Conservation (phyloP, 495 filamentous ascomycete genomes). For the Lineolata rhizophorae region DNA sequence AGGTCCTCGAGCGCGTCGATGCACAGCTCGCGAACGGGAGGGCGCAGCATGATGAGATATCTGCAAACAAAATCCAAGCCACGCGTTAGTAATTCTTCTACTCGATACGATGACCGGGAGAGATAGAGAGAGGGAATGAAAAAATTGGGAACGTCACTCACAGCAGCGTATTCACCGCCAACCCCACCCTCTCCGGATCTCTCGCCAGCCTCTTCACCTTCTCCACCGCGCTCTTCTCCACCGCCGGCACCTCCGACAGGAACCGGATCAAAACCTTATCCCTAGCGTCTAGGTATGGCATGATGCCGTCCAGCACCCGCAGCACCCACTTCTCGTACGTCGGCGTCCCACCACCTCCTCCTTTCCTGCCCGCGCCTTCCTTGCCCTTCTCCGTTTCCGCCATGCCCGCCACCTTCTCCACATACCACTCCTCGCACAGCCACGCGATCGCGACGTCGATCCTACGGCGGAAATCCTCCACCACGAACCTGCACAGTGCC, state of each 20-base stretch:
- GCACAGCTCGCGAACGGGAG: constrained; percentile 60
- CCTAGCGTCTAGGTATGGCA: constrained; percentile 64
- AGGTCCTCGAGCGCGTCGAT: constrained; percentile 70
- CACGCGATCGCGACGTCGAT: constrained; percentile 75
- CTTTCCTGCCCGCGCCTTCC: constrained; percentile 6
- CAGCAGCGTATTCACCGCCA: no score
- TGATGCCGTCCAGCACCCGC: constrained; percentile 63
- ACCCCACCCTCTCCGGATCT: constrained; percentile 62
- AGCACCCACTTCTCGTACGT: constrained; percentile 68
- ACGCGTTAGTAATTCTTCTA: no score
- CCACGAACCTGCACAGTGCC: constrained; percentile 55
- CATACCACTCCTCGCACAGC: constrained; percentile 88
- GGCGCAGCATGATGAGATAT: constrained; percentile 74
- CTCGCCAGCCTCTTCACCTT: constrained; percentile 60
- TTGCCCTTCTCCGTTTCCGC: constrained; percentile 11
- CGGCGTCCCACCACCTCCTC: constrained; percentile 13
- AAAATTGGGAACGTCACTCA: no score
- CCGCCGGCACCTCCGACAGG: constrained; percentile 71
- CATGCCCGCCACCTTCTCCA: not conserved
- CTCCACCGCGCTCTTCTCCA: constrained; percentile 45
- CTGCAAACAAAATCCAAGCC: no score
- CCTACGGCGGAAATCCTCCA: constrained; percentile 74
- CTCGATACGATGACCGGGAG: no score
- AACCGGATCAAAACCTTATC: constrained; percentile 82
- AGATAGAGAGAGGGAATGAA: no score